phyloP scores from a whole-genome alignment of 129 eudicot species.

The Ambrosia artemisiifolia region DNA sequence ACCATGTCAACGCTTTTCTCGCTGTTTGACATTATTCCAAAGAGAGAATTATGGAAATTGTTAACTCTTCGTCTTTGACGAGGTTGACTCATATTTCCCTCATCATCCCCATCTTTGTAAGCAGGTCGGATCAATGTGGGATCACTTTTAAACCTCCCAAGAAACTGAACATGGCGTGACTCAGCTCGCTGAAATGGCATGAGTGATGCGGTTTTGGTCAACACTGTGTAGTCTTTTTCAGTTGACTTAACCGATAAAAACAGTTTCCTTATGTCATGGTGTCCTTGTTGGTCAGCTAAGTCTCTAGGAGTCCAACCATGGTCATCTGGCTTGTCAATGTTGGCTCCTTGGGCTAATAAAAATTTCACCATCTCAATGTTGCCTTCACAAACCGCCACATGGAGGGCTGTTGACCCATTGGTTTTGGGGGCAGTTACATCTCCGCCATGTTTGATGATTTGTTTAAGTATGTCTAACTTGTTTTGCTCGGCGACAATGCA shows the following conservation, averaged over 20 bases:
- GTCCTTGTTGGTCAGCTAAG: constrained; percentile 96
- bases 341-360: constrained; percentile 61
- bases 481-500: constrained; percentile 78
- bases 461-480: constrained; percentile 51
- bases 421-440: constrained; percentile 53
- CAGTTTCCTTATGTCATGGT: constrained; percentile 59
- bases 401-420: constrained; percentile 81
- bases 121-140: constrained; percentile 47
- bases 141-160: constrained; percentile 63
- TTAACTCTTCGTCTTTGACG: constrained; percentile 52
- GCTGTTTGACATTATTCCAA: constrained; percentile 74
- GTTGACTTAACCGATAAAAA: constrained; percentile 37
- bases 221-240: constrained; percentile 21
- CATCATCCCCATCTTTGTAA: constrained; percentile 20
- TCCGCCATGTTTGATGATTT: constrained; percentile 54
- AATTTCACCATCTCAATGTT: constrained; percentile 62
- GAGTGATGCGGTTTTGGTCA: constrained; percentile 29
- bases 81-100: constrained; percentile 36
- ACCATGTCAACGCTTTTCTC: constrained; percentile 31
- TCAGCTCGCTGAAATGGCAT: constrained; percentile 39
- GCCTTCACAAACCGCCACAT: constrained; percentile 89
- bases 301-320: constrained; percentile 85
- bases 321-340: constrained; percentile 46
- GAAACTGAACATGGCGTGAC: constrained; percentile 54
- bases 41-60: constrained; percentile 65